Conservation (phyloP, 78 protist species). For the Pigoraptor vietnamica region DNA sequence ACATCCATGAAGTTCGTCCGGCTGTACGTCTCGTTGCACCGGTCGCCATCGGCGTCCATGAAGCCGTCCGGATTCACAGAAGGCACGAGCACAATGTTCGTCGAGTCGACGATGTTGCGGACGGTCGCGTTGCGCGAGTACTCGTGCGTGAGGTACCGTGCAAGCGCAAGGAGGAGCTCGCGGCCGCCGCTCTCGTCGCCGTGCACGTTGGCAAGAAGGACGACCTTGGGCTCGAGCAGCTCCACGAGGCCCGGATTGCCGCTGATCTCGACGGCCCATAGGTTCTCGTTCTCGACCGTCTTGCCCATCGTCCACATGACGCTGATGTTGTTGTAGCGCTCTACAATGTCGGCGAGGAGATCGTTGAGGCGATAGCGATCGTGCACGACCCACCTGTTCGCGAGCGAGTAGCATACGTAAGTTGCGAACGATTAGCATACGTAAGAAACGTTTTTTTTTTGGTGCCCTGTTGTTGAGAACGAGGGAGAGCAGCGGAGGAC, state of each 20-base stretch:
- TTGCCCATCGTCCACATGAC: background rate
- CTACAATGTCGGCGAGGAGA: background rate
- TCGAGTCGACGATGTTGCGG: conserved; percentile 11
- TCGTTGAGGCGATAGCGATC: background rate
- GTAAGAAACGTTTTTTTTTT: no score
- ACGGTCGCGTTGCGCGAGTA: background rate
- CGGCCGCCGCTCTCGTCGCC: conserved; percentile 71
- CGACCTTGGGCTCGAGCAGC: background rate
- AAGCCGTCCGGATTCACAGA: conserved; percentile 80
- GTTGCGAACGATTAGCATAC: no score
- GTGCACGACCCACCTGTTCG: background rate
- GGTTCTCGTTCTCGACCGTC: background rate
- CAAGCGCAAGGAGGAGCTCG: conserved; percentile 19
- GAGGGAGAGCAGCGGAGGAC: no score
- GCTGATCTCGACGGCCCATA: background rate
- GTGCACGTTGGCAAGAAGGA: conserved; percentile 56
- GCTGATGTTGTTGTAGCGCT: background rate
- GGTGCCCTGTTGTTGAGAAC: no score
- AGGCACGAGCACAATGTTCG: conserved; percentile 49
- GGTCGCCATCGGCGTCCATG: background rate
- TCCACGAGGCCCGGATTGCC: background rate
- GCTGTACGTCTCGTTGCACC: background rate
- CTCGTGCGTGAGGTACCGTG: conserved; percentile 1
- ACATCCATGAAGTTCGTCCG: background rate
- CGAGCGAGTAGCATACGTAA: no score